Evolutionary conservation across 805 yeast species (phyloP).

Genomic region (Maudiozyma saulgeensis): DNA sequence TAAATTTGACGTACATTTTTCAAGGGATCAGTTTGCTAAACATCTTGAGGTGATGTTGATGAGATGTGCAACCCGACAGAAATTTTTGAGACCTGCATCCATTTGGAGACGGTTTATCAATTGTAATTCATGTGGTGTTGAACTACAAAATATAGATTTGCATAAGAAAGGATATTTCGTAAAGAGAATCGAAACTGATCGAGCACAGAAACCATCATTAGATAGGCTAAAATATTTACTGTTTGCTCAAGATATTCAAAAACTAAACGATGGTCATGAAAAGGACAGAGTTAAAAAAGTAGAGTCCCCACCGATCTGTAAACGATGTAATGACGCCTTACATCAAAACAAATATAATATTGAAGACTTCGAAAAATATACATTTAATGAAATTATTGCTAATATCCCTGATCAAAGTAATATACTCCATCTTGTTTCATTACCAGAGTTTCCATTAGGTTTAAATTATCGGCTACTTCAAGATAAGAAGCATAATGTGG

Average conservation of each 20-base stretch:
- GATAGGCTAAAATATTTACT: constrained; percentile 23
- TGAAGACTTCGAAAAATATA: constrained; percentile 27
- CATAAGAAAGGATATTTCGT: constrained; percentile 37
- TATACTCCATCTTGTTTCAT: constrained; percentile 53
- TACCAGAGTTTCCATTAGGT: constrained; percentile 65
- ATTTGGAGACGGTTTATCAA: constrained; percentile 5
- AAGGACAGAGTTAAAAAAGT: constrained; percentile 3
- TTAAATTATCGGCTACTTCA: constrained; percentile 27
- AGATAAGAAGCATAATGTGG: constrained; percentile 6
- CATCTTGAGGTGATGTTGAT: background rate
- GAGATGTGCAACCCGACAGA: background rate
- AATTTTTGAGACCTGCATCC: background rate
- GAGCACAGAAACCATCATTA: constrained; percentile 3
- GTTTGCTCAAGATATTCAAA: constrained; percentile 23
- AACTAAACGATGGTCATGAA: constrained; percentile 11
- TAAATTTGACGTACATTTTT: too few relatives aligned
- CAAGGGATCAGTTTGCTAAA: too few relatives aligned
- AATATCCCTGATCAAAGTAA: constrained; percentile 36
- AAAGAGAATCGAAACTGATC: constrained; percentile 16
- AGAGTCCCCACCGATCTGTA: constrained; percentile 33
- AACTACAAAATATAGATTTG: constrained; percentile 35
- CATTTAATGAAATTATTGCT: constrained; percentile 26
- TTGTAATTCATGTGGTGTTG: constrained; percentile 53
- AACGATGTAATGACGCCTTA: constrained; percentile 46
- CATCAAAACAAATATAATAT: constrained; percentile 34